phyloP scores from a whole-genome alignment of 2,329 filamentous ascomycete genomes.

The Fusarium avenaceum region DNA sequence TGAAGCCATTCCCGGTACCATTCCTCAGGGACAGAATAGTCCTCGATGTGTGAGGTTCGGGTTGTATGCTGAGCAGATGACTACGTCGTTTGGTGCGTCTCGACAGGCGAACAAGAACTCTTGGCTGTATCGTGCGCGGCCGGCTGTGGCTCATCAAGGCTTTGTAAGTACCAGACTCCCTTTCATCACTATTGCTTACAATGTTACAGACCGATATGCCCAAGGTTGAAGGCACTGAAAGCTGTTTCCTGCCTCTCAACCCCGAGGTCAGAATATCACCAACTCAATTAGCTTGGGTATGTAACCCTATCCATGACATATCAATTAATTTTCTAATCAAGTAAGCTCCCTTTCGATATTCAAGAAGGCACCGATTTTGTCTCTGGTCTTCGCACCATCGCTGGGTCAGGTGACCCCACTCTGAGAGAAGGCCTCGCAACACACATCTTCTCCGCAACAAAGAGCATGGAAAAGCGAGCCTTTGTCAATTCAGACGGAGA shows the following conservation, averaged over 20 bases:
- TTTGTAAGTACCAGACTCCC: slow-evolving; percentile 23
- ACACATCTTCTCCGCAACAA: slow-evolving; percentile 63
- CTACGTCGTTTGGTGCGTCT: slow-evolving; percentile 54
- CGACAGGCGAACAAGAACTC: slow-evolving; percentile 52
- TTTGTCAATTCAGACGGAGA: slow-evolving; percentile 74
- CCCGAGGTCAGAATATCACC: slow-evolving; percentile 43
- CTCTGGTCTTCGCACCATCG: slow-evolving; percentile 62
- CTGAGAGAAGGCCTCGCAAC: slow-evolving; percentile 63
- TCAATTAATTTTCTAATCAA: neutral
- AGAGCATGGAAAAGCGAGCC: slow-evolving; percentile 61
- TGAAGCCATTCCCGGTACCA: slow-evolving; percentile 61
- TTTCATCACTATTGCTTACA: neutral
- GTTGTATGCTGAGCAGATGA: slow-evolving; percentile 60
- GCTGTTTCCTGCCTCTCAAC: slow-evolving; percentile 46
- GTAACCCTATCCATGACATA: neutral
- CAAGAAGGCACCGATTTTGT: slow-evolving; percentile 50
- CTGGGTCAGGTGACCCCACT: slow-evolving; percentile 63
- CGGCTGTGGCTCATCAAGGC: slow-evolving; percentile 52
- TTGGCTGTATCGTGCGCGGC: slow-evolving; percentile 50
- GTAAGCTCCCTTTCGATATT: slow-evolving; percentile 56
- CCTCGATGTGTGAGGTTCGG: slow-evolving; percentile 57
- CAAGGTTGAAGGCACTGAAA: slow-evolving; percentile 44
- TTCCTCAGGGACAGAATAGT: slow-evolving; percentile 61
- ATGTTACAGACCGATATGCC: slow-evolving; percentile 41
- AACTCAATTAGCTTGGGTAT: slow-evolving; percentile 46